A percentile compares a stretch with the other conserved stretches of the same genome.
These are phyloP conservation scores for Colletotrichum sp. DNA, from an alignment of 2,329 filamentous ascomycete genomes.

Conservation along the genomic window DNA sequence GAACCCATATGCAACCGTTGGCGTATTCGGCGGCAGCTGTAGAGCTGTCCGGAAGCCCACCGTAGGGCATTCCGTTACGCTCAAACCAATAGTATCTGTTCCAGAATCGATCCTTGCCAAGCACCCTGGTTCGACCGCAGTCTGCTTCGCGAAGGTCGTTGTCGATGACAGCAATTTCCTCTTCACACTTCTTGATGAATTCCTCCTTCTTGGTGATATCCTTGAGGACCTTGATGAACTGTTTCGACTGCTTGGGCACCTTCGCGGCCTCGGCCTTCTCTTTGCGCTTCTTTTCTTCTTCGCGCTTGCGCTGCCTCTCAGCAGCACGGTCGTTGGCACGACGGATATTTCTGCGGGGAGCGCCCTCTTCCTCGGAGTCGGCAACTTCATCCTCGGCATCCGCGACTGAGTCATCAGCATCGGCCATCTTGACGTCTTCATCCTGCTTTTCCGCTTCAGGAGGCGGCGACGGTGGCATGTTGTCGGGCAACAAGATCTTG, in stretches of 20 bases:
- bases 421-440: slow-evolving; percentile 66
- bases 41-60: slow-evolving; percentile 84
- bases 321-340: slow-evolving; percentile 71
- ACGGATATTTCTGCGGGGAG: slow-evolving; percentile 56
- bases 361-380: slow-evolving; percentile 74
- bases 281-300: slow-evolving; percentile 68
- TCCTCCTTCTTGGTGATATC: slow-evolving; percentile 90
- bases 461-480: slow-evolving; percentile 68
- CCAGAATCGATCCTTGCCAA: slow-evolving; percentile 96
- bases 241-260: slow-evolving; percentile 80
- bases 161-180: slow-evolving; percentile 83
- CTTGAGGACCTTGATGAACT: slow-evolving; percentile 85
- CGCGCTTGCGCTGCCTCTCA: slow-evolving; percentile 78
- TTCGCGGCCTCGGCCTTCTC: slow-evolving; percentile 68
- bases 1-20: slow-evolving; percentile 95
- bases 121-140: slow-evolving; percentile 84
- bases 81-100: slow-evolving; percentile 99
- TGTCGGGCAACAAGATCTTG: slow-evolving; percentile 76
- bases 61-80: slow-evolving; percentile 96
- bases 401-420: slow-evolving; percentile 67
- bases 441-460: slow-evolving; percentile 53
- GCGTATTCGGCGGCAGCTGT: slow-evolving; percentile 88
- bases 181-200: slow-evolving; percentile 80
- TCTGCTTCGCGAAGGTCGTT: slow-evolving; percentile 94
- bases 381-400: slow-evolving; percentile 63